Percentiles rank a stretch among this genome's conserved stretches.
These are phyloP conservation scores for Graphilbum ipis-grandicollis DNA, from an alignment of 2,329 filamentous ascomycete genomes.

Conservation along the genomic window DNA sequence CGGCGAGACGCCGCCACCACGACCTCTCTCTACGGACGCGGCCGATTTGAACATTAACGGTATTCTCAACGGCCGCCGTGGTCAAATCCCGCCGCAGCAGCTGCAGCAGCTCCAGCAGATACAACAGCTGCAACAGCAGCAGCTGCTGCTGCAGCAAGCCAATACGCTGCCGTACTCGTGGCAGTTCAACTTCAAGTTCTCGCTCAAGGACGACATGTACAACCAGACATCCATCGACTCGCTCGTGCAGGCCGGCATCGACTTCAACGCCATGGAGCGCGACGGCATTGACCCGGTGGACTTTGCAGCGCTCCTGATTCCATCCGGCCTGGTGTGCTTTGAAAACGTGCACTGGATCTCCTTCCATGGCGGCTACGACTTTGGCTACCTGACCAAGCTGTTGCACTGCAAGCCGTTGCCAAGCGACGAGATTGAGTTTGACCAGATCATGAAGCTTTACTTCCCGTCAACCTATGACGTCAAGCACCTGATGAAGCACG, in stretches of 20 bases:
- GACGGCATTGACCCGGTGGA: slow-evolving; percentile 81
- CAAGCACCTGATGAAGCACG: slow-evolving; percentile 91
- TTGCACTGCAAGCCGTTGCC: slow-evolving; percentile 71
- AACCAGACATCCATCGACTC: slow-evolving; percentile 89
- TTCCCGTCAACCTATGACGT: slow-evolving; percentile 92
- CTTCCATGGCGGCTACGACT: slow-evolving; percentile 96
- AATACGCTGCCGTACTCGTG: slow-evolving; percentile 62
- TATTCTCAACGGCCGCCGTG: slow-evolving; percentile 17
- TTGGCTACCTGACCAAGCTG: slow-evolving; percentile 91
- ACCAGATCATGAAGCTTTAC: slow-evolving; percentile 75
- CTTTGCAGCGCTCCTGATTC: slow-evolving; percentile 80
- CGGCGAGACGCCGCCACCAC: slow-evolving; percentile 67
- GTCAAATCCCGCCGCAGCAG: slow-evolving; percentile 19
- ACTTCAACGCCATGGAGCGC: slow-evolving; percentile 68
- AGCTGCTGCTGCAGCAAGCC: not conserved
- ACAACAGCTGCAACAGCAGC: not conserved
- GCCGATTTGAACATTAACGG: slow-evolving; percentile 12
- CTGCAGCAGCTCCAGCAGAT: slow-evolving; percentile 14
- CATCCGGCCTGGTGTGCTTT: slow-evolving; percentile 76
- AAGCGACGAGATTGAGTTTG: slow-evolving; percentile 78
- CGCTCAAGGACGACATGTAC: slow-evolving; percentile 91
- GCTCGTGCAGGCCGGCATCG: slow-evolving; percentile 78
- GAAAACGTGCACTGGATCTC: slow-evolving; percentile 91
- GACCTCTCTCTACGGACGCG: slow-evolving; percentile 32
- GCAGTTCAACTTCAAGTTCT: slow-evolving; percentile 99